Base-by-base conservation (phyloP, 345 rosid species). In the Eucalyptus marginata region DNA sequence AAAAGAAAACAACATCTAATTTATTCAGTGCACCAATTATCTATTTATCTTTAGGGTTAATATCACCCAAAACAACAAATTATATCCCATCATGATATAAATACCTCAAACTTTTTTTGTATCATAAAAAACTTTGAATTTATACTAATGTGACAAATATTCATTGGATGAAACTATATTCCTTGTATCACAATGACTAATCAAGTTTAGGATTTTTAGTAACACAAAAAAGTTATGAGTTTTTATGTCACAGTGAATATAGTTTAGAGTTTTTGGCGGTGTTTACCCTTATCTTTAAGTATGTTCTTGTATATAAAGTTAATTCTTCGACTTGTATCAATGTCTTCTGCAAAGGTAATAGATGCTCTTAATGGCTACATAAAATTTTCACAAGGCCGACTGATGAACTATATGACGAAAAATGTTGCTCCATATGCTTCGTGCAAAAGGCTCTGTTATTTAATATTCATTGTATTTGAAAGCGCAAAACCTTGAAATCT, bases 361-460 rank as follows among this genome's bases (percentile, higher is more conserved):
- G 31, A 64, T 13, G 33, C 16, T 64, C 36, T 64, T 64, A 7
- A 13, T 64, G 36, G 17, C 71, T 14, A 64, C 6, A 64, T 59
- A 25, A 27, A 27, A 59, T 25, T n/a, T 64, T n/a, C 15, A 64
- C 3, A 0, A 64, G 36, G 17, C 0, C 2, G 18, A 64, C 3
- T 5, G 18, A 29, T 2, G 36, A 62, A 29, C 2, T 0, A 29
- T 25, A 62, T 29, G 36, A 29, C 2, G 8, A 29, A 62, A 62
- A 62, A 29, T 62, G 33, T 29, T 62, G 71, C 36, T 29, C 33
- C 17, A 13, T 62, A 62, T 62, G 31, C 36, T 62, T 62, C 7
- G 1, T 27, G 71, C 71, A 29, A 62, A 62, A 29, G 18, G 71
- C 8, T 29, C 7, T 3, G 7, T 33, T 17, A 68, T 68, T 36